These are phyloP conservation scores for Vitis hybrid DNA, from an alignment of 177 flowering plant genomes.

Conservation along the genomic window DNA sequence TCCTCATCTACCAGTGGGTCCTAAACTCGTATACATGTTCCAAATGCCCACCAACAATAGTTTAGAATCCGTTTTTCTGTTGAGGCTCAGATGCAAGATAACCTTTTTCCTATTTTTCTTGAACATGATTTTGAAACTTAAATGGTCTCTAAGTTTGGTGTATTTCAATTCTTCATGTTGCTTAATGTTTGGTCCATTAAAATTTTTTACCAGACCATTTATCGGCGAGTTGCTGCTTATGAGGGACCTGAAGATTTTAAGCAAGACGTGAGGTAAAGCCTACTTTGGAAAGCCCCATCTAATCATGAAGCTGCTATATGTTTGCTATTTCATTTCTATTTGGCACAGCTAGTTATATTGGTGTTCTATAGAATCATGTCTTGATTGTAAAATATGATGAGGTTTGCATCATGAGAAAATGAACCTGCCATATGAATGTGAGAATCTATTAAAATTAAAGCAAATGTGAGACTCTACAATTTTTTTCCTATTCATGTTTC, in stretches of 20 bases:
- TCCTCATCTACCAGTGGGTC: no score
- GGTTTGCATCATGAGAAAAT: neutral
- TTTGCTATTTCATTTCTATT: constrained; percentile 4
- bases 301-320: neutral
- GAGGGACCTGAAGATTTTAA: constrained; percentile 66
- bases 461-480: no score
- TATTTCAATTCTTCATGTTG: constrained; percentile 1
- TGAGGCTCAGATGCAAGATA: no score
- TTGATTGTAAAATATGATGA: neutral
- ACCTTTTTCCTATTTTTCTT: no score
- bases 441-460: no score
- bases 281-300: constrained; percentile 4
- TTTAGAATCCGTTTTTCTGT: no score
- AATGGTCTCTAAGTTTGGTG: neutral
- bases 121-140: no score
- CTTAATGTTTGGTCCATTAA: neutral
- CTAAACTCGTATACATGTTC: no score
- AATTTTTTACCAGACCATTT: constrained; percentile 52
- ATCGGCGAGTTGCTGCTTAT: constrained; percentile 63
- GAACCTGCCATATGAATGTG: neutral
- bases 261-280: constrained; percentile 68
- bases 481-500: no score
- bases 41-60: no score
- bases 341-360: neutral
- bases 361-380: neutral